Conservation (phyloP, 1,284 basidiomycete genomes). For the Pyrrhoderma noxium region DNA sequence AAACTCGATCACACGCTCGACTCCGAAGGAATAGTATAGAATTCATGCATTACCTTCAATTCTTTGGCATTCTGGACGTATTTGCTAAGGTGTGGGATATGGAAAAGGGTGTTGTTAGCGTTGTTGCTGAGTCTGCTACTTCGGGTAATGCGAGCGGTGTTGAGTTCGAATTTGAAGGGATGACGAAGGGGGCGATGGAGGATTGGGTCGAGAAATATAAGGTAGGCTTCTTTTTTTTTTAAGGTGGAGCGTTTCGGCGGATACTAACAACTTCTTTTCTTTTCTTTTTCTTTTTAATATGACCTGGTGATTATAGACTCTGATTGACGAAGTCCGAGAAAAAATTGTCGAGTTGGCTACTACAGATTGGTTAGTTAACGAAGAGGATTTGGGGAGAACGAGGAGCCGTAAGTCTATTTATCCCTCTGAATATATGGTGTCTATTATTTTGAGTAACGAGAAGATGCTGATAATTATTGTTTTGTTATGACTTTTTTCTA, state of each 20-base stretch:
- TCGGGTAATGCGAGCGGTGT: no score
- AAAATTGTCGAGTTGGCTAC: slow-evolving; percentile 61
- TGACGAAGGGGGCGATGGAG: slow-evolving; percentile 50
- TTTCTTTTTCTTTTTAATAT: slow-evolving; percentile 1
- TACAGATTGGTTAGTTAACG: slow-evolving; percentile 65
- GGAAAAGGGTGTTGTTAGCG: not conserved
- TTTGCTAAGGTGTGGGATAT: slow-evolving; percentile 51
- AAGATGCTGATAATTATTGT: not conserved
- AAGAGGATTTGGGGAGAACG: slow-evolving; percentile 32
- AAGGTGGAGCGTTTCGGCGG: not conserved
- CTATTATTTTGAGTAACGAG: no score
- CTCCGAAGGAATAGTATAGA: slow-evolving; percentile 61
- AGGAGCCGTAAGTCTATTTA: slow-evolving; percentile 30
- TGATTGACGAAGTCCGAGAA: slow-evolving; percentile 53
- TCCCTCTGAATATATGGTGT: not conserved
- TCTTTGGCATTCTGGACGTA: slow-evolving; percentile 63
- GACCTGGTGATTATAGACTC: slow-evolving; percentile 38
- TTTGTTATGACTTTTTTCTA: not conserved
- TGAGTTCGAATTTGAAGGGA: slow-evolving; percentile 42
- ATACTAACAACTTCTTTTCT: not conserved
- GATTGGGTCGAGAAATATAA: slow-evolving; percentile 60
- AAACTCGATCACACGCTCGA: no score
- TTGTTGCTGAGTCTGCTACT: no score
- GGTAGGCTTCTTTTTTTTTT: slow-evolving; percentile 28
- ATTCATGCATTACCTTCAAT: slow-evolving; percentile 66